phyloP scores from a whole-genome alignment of 2,329 filamentous ascomycete genomes.

The Fusarium annulatum region DNA sequence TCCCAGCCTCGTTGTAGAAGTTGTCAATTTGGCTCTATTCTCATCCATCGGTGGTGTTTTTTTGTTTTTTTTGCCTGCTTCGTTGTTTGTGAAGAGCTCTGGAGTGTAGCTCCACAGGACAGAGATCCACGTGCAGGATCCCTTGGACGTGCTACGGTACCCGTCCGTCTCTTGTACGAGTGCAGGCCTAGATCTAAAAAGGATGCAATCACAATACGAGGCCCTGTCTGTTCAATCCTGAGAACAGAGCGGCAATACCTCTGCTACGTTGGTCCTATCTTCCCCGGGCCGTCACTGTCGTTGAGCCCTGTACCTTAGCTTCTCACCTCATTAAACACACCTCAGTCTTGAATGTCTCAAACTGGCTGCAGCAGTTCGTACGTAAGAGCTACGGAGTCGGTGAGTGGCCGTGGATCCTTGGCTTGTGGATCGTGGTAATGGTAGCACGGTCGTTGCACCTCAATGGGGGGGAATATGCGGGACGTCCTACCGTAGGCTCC shows the following conservation, averaged over 20 bases:
- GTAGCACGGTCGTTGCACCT: constrained; percentile 34
- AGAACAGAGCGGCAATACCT: not conserved
- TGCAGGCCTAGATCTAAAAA: not conserved
- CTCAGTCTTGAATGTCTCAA: constrained; percentile 20
- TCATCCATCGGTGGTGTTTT: not conserved
- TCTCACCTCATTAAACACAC: not conserved
- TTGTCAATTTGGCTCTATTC: constrained; percentile 5
- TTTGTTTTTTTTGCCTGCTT: not conserved
- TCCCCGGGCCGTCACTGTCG: constrained; percentile 8
- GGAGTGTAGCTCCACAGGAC: constrained; percentile 14
- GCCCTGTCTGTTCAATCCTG: not conserved
- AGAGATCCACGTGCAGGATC: constrained; percentile 25
- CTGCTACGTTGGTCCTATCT: constrained; percentile 1
- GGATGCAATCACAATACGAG: not conserved
- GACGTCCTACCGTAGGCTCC: constrained; percentile 33
- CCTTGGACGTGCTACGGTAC: constrained; percentile 16
- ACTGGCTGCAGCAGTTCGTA: constrained; percentile 40
- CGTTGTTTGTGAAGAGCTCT: not conserved
- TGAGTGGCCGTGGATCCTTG: constrained; percentile 43
- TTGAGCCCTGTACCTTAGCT: constrained; percentile 16
- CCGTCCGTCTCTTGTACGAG: constrained; percentile 2
- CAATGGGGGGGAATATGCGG: constrained; percentile 35
- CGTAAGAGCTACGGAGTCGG: constrained; percentile 42
- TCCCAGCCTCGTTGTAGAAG: constrained; percentile 31
- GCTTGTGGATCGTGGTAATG: constrained; percentile 30